Percentiles rank a stretch among this genome's conserved stretches.
Conservation (phyloP, 371 early-diverging fungal genomes). For the Mortierella sp. region DNA sequence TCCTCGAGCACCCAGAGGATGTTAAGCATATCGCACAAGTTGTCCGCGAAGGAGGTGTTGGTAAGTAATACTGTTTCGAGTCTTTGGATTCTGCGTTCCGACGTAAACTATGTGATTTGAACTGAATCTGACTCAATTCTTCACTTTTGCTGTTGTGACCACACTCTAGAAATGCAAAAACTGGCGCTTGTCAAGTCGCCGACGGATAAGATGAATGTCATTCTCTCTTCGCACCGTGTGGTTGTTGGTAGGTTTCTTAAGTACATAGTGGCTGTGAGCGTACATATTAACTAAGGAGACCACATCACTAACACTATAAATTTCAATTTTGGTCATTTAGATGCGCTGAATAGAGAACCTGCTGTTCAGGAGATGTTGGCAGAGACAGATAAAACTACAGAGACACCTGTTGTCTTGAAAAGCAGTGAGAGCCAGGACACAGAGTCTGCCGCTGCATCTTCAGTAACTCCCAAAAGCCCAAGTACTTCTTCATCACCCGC, state of each 20-base stretch:
- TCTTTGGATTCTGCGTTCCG: neutral
- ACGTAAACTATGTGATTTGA: too few species aligned
- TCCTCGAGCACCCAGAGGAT: constrained; percentile 61
- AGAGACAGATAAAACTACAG: neutral
- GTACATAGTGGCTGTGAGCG: neutral
- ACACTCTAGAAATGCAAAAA: constrained; percentile 60
- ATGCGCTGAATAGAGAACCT: constrained; percentile 41
- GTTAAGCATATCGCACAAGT: constrained; percentile 59
- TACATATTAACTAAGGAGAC: neutral
- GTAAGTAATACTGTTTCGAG: constrained; percentile 11
- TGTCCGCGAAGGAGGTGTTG: constrained; percentile 62
- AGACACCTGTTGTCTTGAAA: neutral
- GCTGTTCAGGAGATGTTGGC: constrained; percentile 47
- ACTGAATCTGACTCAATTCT: neutral
- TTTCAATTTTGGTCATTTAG: constrained; percentile 1
- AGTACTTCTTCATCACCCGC: neutral
- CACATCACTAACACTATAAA: neutral
- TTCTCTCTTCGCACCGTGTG: constrained; percentile 66
- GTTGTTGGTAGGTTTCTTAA: constrained; percentile 59
- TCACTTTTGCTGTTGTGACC: neutral
- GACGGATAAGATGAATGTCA: constrained; percentile 63
- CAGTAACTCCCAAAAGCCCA: neutral
- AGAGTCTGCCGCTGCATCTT: neutral
- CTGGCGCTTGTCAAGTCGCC: constrained; percentile 62
- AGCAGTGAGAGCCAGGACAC: neutral